These are phyloP conservation scores for Adansonia rubrostipa DNA, from an alignment of 441 rosid genomes.

Conservation along the genomic window DNA sequence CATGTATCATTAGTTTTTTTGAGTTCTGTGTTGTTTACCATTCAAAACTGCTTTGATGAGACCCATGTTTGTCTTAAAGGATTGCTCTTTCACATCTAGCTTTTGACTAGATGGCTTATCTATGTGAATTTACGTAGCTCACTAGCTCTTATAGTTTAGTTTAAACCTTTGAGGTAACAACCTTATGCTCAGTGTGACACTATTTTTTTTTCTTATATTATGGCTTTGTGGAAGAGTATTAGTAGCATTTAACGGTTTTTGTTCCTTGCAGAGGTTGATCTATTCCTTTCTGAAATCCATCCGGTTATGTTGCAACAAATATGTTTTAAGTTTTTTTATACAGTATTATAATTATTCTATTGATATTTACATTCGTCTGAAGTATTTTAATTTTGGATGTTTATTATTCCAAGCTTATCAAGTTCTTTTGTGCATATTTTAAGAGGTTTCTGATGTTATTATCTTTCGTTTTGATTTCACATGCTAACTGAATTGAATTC, in stretches of 20 bases:
- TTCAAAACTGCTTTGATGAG: neutral
- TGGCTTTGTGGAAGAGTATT: neutral
- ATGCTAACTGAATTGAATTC: neutral
- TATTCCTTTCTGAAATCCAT: too few relatives aligned
- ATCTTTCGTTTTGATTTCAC: neutral
- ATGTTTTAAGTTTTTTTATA: neutral
- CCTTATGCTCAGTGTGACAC: neutral
- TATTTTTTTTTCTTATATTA: neutral
- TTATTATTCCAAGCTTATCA: neutral
- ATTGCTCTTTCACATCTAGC: neutral
- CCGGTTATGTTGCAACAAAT: neutral
- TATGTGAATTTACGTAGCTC: neutral
- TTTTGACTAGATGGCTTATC: neutral
- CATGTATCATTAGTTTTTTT: constrained; percentile 30
- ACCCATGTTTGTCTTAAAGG: neutral
- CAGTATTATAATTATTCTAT: neutral
- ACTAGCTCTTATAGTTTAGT: neutral
- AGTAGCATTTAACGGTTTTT: neutral
- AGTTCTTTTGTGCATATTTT: neutral
- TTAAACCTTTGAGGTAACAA: neutral
- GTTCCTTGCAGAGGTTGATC: neutral
- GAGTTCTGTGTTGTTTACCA: neutral
- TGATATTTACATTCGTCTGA: neutral
- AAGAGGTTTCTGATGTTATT: neutral
- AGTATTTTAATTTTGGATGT: neutral